Conservation (phyloP, 176 grass and related monocot genomes). For the Eleusine coracana region DNA sequence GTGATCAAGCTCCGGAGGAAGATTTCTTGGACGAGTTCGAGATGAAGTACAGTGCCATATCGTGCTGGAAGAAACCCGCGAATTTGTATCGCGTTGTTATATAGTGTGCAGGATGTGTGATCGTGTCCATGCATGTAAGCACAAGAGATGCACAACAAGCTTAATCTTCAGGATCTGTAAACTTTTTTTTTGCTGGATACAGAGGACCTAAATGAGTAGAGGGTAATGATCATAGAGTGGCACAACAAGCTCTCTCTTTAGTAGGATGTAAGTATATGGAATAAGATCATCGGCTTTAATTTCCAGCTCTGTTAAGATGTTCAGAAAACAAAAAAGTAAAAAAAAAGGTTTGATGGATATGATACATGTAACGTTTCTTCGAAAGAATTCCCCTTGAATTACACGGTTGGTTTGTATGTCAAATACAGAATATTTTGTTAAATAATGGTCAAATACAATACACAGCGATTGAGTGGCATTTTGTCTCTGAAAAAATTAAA, state of each 20-base stretch:
- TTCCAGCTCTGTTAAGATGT: neutral
- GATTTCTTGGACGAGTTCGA: neutral
- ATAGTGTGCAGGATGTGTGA: neutral
- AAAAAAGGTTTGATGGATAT: too few species aligned
- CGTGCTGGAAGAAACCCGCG: too few species aligned
- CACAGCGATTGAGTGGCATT: neutral
- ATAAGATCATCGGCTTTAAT: neutral
- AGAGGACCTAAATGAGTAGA: neutral
- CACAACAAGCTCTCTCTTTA: too few species aligned
- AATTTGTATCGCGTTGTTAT: neutral
- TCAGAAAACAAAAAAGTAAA: too few species aligned
- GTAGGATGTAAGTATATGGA: neutral
- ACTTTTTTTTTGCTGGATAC: neutral
- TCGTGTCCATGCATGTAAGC: neutral
- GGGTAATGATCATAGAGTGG: too few species aligned
- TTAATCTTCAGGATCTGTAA: too few species aligned
- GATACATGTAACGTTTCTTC: too few species aligned
- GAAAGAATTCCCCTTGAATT: neutral
- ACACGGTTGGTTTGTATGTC: neutral
- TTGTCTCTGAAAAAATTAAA: neutral
- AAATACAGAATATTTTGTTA: neutral
- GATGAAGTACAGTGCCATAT: neutral
- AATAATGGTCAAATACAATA: neutral
- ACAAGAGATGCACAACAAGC: neutral
- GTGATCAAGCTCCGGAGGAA: neutral